Percentiles rank a stretch among this genome's conserved stretches.
These are phyloP conservation scores for Euphorbia schlechtendalii DNA, from an alignment of 441 rosid genomes.

Conservation along the genomic window DNA sequence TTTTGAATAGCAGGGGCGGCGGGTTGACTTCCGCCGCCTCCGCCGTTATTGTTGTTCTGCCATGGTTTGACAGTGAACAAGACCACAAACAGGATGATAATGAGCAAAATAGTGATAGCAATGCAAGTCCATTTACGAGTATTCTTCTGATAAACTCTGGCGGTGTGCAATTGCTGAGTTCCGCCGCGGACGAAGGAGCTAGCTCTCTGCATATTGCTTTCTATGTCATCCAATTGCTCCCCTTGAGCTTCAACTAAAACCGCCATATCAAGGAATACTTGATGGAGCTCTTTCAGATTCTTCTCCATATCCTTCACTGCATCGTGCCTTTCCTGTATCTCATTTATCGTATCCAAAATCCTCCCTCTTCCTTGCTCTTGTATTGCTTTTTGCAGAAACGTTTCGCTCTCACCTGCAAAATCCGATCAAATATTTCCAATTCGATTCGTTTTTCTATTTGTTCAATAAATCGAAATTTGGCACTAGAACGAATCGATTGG, in stretches of 20 bases:
- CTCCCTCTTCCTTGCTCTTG: conserved; percentile 87
- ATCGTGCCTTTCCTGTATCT: conserved; percentile 60
- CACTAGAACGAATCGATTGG: background rate
- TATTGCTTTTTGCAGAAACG: conserved; percentile 79
- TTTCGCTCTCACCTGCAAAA: conserved; percentile 79
- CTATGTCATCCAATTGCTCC: conserved; percentile 77
- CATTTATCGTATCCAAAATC: conserved; percentile 56
- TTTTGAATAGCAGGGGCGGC: background rate
- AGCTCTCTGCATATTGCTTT: conserved; percentile 63
- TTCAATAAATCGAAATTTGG: background rate
- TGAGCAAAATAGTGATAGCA: conserved; percentile 52
- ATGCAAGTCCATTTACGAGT: conserved; percentile 78
- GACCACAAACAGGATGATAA: conserved; percentile 61
- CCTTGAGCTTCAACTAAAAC: conserved; percentile 77
- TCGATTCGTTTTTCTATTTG: background rate
- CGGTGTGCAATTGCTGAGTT: conserved; percentile 43
- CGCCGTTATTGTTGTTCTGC: conserved; percentile 28
- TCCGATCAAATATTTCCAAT: background rate
- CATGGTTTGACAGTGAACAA: conserved; percentile 60
- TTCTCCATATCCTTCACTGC: conserved; percentile 78
- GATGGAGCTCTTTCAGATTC: conserved; percentile 76
- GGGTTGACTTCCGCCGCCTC: background rate
- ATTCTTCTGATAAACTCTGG: conserved; percentile 63
- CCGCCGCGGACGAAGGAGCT: conserved; percentile 57
- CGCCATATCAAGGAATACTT: conserved; percentile 84